Evolutionary conservation across 2,329 filamentous ascomycete genomes (phyloP).

Genomic region (Lachnellula willkommii): DNA sequence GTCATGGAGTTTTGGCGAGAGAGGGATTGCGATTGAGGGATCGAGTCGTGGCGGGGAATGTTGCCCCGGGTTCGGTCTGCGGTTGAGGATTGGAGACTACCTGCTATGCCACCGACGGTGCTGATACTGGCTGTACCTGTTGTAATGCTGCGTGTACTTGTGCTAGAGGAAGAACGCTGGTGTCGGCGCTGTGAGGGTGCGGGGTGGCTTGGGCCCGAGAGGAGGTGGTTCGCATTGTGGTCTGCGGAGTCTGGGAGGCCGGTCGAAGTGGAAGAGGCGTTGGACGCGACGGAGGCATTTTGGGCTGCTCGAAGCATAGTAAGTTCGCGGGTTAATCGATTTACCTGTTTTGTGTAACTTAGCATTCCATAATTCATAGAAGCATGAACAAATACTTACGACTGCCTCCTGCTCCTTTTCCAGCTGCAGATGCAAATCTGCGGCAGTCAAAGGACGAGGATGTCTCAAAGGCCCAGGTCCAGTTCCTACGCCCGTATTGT

Average conservation of each 20-base stretch:
- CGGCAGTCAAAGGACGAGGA: constrained; percentile 78
- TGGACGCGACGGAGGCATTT: constrained; percentile 61
- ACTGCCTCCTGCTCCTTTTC: constrained; percentile 96
- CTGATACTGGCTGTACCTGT: constrained; percentile 37
- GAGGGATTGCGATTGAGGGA: constrained; percentile 23
- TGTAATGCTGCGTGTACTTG: constrained; percentile 48
- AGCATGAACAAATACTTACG: constrained; percentile 45
- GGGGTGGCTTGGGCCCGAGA: constrained; percentile 54
- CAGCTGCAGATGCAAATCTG: constrained; percentile 81
- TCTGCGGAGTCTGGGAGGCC: constrained; percentile 46
- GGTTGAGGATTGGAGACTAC: constrained; percentile 40
- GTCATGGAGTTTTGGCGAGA: constrained; percentile 31
- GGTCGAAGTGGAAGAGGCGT: constrained; percentile 57
- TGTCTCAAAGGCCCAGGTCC: constrained; percentile 75
- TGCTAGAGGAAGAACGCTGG: constrained; percentile 49
- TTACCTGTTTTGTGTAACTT: constrained; percentile 56
- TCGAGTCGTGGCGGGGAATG: constrained; percentile 22
- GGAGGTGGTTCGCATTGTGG: constrained; percentile 44
- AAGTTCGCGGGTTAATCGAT: constrained; percentile 86
- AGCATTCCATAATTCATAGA: neutral
- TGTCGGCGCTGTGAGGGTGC: constrained; percentile 51
- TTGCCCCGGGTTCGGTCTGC: constrained; percentile 23
- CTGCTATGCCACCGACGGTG: constrained; percentile 36
- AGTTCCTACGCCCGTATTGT: constrained; percentile 44
- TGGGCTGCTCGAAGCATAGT: constrained; percentile 70